These are phyloP conservation scores for Conticribra guillardii DNA, from an alignment of 108 stramenopile genomes.

Conservation along the genomic window DNA sequence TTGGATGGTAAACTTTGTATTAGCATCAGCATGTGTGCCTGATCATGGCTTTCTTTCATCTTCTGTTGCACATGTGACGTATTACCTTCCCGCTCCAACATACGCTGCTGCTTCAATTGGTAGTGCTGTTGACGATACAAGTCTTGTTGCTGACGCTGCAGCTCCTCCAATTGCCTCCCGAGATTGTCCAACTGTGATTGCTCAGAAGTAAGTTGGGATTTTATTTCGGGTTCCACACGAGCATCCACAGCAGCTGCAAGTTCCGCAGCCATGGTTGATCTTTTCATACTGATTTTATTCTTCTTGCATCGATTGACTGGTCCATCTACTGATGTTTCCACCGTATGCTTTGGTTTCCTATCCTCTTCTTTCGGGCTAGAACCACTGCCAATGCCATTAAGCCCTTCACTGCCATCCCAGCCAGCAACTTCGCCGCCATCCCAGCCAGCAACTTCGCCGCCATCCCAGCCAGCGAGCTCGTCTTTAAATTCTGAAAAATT, in stretches of 20 bases:
- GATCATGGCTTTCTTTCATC: background rate
- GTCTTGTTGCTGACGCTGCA: slow-evolving; percentile 9
- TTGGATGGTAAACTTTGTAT: background rate
- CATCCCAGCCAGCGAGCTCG: background rate
- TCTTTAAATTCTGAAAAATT: slow-evolving; percentile 2
- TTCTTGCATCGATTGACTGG: background rate
- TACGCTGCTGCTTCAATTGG: background rate
- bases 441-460: background rate
- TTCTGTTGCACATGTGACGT: background rate
- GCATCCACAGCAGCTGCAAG: background rate
- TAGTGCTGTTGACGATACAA: background rate
- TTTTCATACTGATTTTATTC: slow-evolving; percentile 9
- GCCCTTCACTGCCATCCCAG: background rate
- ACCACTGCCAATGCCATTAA: background rate
- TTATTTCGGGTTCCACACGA: background rate
- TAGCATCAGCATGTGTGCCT: background rate
- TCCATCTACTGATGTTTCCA: background rate
- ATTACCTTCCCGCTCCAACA: background rate
- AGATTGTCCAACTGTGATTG: background rate
- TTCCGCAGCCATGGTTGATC: slow-evolving; percentile 1
- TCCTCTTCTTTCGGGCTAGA: background rate
- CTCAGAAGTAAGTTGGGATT: background rate
- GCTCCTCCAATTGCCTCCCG: background rate
- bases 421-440: background rate
- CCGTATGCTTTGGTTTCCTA: background rate